Percentiles rank a stretch among this genome's conserved stretches.
These are phyloP conservation scores for Vaccinium darrowii DNA, from an alignment of 148 eudicot genomes.

Conservation along the genomic window DNA sequence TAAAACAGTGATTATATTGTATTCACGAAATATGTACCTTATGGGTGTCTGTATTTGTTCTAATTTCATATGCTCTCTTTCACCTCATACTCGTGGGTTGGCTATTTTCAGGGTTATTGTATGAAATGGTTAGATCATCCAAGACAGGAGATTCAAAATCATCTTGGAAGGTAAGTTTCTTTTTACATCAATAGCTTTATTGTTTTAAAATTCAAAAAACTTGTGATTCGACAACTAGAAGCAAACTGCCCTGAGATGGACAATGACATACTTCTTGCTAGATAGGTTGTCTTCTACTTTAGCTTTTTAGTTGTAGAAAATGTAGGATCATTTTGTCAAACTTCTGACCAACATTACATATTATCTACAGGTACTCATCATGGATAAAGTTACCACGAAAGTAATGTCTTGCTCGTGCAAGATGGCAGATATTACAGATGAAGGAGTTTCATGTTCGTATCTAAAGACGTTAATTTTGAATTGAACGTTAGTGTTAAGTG, in stretches of 20 bases:
- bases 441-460: conserved; percentile 88
- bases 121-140: conserved; percentile 81
- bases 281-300: not conserved
- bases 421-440: conserved; percentile 97
- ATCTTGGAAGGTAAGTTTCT: conserved; percentile 74
- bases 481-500: not conserved
- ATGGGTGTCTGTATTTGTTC: not conserved
- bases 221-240: not conserved
- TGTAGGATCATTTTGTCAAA: not conserved
- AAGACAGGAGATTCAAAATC: conserved; percentile 52
- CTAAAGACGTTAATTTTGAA: not conserved
- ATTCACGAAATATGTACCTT: not conserved
- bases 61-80: not conserved
- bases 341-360: not conserved
- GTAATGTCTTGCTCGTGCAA: conserved; percentile 96
- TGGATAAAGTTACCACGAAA: conserved; percentile 96
- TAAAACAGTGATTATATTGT: not conserved
- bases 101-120: conserved; percentile 61
- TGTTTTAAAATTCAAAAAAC: not conserved
- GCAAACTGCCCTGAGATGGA: not conserved
- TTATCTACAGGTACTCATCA: conserved; percentile 74
- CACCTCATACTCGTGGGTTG: not conserved
- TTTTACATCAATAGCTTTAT: not conserved
- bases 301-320: not conserved
- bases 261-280: not conserved